Conservation (phyloP, 768 basidiomycete species). For the Holtermanniella nyarrowii region DNA sequence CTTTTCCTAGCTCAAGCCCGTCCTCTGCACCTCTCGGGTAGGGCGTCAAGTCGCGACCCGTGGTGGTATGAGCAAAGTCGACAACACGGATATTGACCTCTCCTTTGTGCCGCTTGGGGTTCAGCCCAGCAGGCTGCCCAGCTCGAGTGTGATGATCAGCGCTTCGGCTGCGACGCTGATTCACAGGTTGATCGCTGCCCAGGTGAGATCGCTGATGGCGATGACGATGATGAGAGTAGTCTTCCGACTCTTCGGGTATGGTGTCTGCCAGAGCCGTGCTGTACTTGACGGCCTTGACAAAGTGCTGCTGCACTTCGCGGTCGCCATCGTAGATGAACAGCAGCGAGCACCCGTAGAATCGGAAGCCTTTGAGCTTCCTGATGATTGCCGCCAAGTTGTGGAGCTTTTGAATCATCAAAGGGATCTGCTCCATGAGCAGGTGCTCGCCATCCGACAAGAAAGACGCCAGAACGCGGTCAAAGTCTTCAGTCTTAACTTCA, state of each 20-base stretch:
- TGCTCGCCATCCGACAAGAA: slow-evolving; percentile 78
- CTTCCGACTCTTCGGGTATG: no score
- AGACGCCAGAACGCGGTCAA: slow-evolving; percentile 65
- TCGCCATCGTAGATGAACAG: slow-evolving; percentile 98
- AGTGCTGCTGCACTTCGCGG: slow-evolving; percentile 63
- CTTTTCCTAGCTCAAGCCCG: slow-evolving; percentile 50
- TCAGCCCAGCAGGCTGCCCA: neutral
- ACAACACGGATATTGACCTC: slow-evolving; percentile 93
- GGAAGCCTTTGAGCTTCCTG: slow-evolving; percentile 78
- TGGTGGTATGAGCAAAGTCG: slow-evolving; percentile 97
- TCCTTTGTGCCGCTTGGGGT: slow-evolving; percentile 56
- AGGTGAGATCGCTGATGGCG: slow-evolving; percentile 56
- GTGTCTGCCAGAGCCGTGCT: neutral
- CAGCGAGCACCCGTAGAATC: slow-evolving; percentile 95
- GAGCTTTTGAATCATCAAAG: slow-evolving; percentile 76
- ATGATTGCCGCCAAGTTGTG: slow-evolving; percentile 90
- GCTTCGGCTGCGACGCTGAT: slow-evolving; percentile 19
- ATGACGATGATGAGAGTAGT: slow-evolving; percentile 37
- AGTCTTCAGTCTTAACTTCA: slow-evolving; percentile 75
- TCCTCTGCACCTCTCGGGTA: slow-evolving; percentile 46
- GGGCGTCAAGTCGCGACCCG: slow-evolving; percentile 78
- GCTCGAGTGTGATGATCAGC: neutral
- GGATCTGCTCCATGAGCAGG: slow-evolving; percentile 83
- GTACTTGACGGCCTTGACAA: slow-evolving; percentile 13
- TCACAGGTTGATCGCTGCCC: slow-evolving; percentile 44